Percentiles rank a stretch among this genome's conserved stretches.
Evolutionary conservation across 1,139 yeast species (phyloP).

Genomic region (Arxiozyma slooffiae): DNA sequence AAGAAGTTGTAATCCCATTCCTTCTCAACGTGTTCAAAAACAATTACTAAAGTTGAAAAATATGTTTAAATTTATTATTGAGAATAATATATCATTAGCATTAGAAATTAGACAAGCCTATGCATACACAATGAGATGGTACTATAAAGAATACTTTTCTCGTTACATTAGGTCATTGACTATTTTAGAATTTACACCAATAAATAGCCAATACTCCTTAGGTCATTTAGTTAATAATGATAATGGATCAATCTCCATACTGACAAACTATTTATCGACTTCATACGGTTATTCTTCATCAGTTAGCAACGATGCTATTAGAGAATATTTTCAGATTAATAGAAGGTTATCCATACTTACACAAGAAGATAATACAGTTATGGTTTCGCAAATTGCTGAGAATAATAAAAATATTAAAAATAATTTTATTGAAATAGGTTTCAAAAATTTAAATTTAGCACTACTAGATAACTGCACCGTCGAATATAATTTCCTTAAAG

Average conservation of each 20-base stretch:
- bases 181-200: conserved; percentile 43
- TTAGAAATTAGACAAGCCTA: conserved; percentile 73
- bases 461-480: conserved; percentile 67
- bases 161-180: conserved; percentile 72
- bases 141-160: conserved; percentile 68
- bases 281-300: conserved; percentile 15
- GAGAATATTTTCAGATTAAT: conserved; percentile 48
- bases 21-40: conserved; percentile 70
- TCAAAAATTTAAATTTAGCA: conserved; percentile 64
- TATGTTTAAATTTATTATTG: conserved; percentile 46
- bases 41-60: conserved; percentile 53
- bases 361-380: conserved; percentile 51
- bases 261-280: conserved; percentile 20
- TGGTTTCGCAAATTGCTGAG: conserved; percentile 82
- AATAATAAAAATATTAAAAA: conserved; percentile 49
- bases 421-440: conserved; percentile 65
- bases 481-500: conserved; percentile 65
- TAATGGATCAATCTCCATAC: conserved; percentile 14
- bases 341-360: conserved; percentile 46
- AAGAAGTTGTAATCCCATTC: conserved; percentile 41
- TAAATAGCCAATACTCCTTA: conserved; percentile 40
- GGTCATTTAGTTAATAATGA: conserved; percentile 25
- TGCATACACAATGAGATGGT: conserved; percentile 85
- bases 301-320: conserved; percentile 19
- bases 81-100: conserved; percentile 56